Evolutionary conservation across 331 rosid species (phyloP).

Genomic region (Acacia pycnantha): DNA sequence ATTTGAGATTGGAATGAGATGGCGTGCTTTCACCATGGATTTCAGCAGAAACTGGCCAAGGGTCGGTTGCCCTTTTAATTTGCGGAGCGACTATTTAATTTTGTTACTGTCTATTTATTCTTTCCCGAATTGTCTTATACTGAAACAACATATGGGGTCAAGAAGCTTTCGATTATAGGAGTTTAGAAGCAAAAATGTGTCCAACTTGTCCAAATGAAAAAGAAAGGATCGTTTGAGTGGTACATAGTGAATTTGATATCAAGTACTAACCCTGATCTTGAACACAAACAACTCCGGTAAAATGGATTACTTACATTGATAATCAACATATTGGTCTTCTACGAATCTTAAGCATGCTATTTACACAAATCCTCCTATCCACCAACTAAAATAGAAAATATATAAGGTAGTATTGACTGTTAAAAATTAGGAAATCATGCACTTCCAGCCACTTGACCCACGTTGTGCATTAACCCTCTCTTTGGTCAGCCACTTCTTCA

Average conservation of each 20-base stretch:
- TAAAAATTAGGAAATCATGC: not conserved
- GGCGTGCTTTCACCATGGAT: constrained; percentile 74
- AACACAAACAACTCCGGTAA: not conserved
- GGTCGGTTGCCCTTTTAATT: constrained; percentile 38
- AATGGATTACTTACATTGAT: not conserved
- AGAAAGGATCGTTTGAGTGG: not conserved
- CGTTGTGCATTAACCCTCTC: not conserved
- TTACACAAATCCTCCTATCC: not conserved
- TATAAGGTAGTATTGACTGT: not conserved
- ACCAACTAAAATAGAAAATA: not conserved
- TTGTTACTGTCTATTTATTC: not conserved
- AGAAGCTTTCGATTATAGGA: not conserved
- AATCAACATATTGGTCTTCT: not conserved
- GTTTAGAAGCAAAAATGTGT: not conserved
- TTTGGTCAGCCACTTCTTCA: not conserved
- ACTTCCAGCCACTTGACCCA: not conserved
- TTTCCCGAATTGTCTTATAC: not conserved
- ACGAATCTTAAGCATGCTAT: not conserved
- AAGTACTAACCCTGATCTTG: not conserved
- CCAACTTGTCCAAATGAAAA: not conserved
- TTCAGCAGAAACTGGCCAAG: constrained; percentile 75
- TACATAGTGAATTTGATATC: not conserved
- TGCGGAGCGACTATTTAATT: not conserved
- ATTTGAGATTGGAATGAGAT: constrained; percentile 68
- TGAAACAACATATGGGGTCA: not conserved